These are phyloP conservation scores for Boletus edulis DNA, from an alignment of 768 basidiomycete species.

Conservation along the genomic window DNA sequence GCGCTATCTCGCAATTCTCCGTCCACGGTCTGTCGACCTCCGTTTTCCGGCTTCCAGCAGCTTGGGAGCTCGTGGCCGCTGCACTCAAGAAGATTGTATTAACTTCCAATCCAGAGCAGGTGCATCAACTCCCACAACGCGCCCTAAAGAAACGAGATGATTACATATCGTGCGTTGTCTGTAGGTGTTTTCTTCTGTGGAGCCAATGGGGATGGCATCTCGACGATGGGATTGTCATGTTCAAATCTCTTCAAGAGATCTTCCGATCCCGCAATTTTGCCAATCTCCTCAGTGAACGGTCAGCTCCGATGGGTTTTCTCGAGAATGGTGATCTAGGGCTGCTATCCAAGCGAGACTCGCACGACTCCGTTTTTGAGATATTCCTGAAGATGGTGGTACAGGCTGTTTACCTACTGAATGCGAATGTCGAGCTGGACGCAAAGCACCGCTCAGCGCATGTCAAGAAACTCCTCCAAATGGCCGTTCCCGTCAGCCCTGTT, in stretches of 20 bases:
- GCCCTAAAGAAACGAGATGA: constrained; percentile 57
- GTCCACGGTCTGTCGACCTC: constrained; percentile 44
- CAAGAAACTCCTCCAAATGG: constrained; percentile 69
- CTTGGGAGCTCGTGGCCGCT: constrained; percentile 63
- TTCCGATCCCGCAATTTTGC: constrained; percentile 77
- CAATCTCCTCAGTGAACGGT: constrained; percentile 58
- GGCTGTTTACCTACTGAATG: constrained; percentile 37
- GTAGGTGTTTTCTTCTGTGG: constrained; percentile 72
- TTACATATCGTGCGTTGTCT: constrained; percentile 67
- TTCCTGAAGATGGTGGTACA: constrained; percentile 82
- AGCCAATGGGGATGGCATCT: constrained; percentile 78
- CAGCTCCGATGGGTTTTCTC: constrained; percentile 75
- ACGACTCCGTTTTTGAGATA: constrained; percentile 73
- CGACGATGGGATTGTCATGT: constrained; percentile 50
- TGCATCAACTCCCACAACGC: constrained; percentile 35
- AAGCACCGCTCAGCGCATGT: constrained; percentile 41
- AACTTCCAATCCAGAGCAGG: constrained; percentile 42
- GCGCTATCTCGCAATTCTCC: constrained; percentile 79
- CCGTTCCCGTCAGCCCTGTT: constrained; percentile 69
- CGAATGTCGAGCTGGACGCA: constrained; percentile 33
- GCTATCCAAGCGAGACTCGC: constrained; percentile 46
- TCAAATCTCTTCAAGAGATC: constrained; percentile 64
- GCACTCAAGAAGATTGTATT: constrained; percentile 63
- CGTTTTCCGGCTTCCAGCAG: constrained; percentile 42
- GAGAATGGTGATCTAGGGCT: constrained; percentile 50